A percentile compares a stretch with the other conserved stretches of the same genome.
Conservation (phyloP, 2,329 filamentous ascomycete species). For the Bipolaris zeicola region DNA sequence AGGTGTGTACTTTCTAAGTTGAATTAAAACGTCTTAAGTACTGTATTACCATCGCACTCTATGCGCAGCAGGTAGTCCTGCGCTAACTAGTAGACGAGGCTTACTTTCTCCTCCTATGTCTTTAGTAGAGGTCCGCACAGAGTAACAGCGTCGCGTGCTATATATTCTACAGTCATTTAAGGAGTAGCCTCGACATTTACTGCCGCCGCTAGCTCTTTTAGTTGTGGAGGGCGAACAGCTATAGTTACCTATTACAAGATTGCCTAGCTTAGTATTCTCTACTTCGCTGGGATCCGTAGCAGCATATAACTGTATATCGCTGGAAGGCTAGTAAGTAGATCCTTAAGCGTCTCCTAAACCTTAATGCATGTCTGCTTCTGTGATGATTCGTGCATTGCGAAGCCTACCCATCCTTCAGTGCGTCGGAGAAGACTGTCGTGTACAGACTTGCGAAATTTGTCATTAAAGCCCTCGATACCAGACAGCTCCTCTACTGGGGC, state of each 20-base stretch:
- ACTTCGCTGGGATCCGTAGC: constrained; percentile 23
- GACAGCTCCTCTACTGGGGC: constrained; percentile 28
- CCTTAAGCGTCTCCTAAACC: constrained; percentile 15
- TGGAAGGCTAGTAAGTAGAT: constrained; percentile 29
- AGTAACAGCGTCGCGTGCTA: background rate
- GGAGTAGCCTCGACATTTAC: background rate
- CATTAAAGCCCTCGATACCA: constrained; percentile 12
- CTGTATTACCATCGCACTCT: constrained; percentile 2
- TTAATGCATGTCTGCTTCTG: constrained; percentile 14
- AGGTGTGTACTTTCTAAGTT: constrained; percentile 5
- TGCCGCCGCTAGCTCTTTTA: constrained; percentile 29
- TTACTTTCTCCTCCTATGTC: constrained; percentile 26
- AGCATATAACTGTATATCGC: constrained; percentile 29
- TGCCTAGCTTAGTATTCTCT: constrained; percentile 14
- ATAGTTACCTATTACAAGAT: constrained; percentile 16
- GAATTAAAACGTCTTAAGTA: constrained; percentile 14
- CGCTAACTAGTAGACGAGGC: constrained; percentile 38
- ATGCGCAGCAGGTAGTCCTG: constrained; percentile 36
- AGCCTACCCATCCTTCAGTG: constrained; percentile 39
- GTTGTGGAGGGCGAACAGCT: constrained; percentile 26
- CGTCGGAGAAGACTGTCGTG: constrained; percentile 23
- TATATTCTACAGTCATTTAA: background rate
- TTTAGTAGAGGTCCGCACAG: constrained; percentile 27
- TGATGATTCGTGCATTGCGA: constrained; percentile 24
- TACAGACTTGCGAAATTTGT: constrained; percentile 14